These are phyloP conservation scores for Erucastrum elatum DNA, from an alignment of 345 rosid species.

Conservation along the genomic window DNA sequence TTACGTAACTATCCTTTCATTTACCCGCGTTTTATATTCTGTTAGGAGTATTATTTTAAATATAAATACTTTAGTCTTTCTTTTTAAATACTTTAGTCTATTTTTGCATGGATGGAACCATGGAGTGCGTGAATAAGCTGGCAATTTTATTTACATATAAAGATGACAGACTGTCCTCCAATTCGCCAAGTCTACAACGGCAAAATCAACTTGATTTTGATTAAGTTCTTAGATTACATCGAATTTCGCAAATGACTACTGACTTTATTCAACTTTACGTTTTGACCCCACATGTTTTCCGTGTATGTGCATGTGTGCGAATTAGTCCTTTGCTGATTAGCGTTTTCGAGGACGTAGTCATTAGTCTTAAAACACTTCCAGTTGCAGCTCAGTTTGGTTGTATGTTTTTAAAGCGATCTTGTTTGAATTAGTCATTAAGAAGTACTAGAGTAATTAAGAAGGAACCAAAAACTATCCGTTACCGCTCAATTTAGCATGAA, in stretches of 20 bases:
- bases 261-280: slow-evolving; percentile 17
- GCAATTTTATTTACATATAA: neutral
- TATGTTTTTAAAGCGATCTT: neutral
- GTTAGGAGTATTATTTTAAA: no score
- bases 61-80: neutral
- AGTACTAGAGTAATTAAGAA: neutral
- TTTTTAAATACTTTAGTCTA: no score
- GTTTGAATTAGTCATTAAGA: slow-evolving; percentile 4
- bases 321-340: neutral
- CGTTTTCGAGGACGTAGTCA: neutral
- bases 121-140: neutral
- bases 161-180: slow-evolving; percentile 34
- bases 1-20: slow-evolving; percentile 39
- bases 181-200: slow-evolving; percentile 25
- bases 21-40: slow-evolving; percentile 6
- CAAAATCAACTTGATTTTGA: neutral
- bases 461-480: neutral
- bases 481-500: neutral
- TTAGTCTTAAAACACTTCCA: neutral
- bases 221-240: neutral
- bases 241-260: slow-evolving; percentile 4
- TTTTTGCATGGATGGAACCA: neutral
- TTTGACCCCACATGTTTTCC: slow-evolving; percentile 31
- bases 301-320: neutral
- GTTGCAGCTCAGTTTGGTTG: neutral